Evolutionary conservation across 768 basidiomycete genomes (phyloP), one percentile per base, ranked within the genome.

Genomic region (Tricholoma matsutake): DNA sequence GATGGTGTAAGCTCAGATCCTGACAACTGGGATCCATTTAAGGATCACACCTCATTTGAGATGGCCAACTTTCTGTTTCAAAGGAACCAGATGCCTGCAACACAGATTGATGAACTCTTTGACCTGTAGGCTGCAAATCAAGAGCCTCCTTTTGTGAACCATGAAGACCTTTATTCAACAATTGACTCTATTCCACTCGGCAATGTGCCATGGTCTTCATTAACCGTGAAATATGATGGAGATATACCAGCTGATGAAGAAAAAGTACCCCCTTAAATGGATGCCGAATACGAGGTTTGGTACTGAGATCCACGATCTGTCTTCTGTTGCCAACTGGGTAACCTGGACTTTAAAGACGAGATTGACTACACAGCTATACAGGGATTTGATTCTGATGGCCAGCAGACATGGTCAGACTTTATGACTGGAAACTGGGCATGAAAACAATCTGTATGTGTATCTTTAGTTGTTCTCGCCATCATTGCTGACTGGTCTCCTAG

Each of bases 101-200:
- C 37, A 3, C 51, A 69, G 13, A 75, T 76, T 7, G 59, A 73
- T 39, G 16, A 63, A 1, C 66, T 75, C 3, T 52, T 73, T 71
- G 0, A 52, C 31, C 51, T 52, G 11, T 52, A 22, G 51, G 51
- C 51, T 71, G 70, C 60, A 1, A 67, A 68, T 11, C 51, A 65
- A 7, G 47, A 57, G 3, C 69, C 76, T 5, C 76, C 76, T 0
- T 80, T 77, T 57, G 28, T 54, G 1, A 67, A 71, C 35, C 62
- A 73, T 56, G 31, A 63, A 3, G 71, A 79, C 18, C 25, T 79
- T 3, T 72, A 76, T 32, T 29, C 34, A 0, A 69, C 66, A 0
- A 80, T 82, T 18, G 75, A 81, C 52, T 54, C 57, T 0, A 79
- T 73, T 13, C 55, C 53, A 6, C 54, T 71, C 18, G 77, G 78